These are phyloP conservation scores for Ampelocalamus luodianensis DNA, from an alignment of 176 grass and related monocot species.

Conservation along the genomic window DNA sequence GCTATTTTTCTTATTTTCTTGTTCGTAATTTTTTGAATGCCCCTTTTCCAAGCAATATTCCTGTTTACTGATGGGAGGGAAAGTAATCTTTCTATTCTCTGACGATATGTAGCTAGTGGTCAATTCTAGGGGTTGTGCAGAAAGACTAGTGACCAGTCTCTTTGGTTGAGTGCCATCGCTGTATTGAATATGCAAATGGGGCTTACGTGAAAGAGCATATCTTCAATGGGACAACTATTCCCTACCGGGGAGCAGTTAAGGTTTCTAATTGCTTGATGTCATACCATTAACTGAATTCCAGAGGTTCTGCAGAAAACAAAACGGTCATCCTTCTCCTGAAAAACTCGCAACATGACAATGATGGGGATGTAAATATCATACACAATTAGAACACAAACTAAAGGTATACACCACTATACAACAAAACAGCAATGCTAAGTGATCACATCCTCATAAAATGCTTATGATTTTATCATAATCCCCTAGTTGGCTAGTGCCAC, in stretches of 20 bases:
- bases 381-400: background rate
- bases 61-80: background rate
- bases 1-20: background rate
- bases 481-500: background rate
- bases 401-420: background rate
- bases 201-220: background rate
- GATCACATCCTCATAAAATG: background rate
- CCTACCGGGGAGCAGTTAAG: background rate
- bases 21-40: background rate
- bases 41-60: background rate
- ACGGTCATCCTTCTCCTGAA: background rate
- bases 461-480: background rate
- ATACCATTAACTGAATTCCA: conserved; percentile 8
- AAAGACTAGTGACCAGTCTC: background rate
- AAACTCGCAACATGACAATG: background rate
- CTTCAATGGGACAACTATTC: background rate
- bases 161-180: background rate
- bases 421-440: background rate
- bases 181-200: background rate
- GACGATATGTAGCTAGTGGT: background rate
- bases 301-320: conserved; percentile 12
- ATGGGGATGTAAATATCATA: background rate
- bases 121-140: background rate
- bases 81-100: background rate
- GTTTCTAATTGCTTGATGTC: background rate